Base-by-base conservation (phyloP, 1,284 basidiomycete genomes). In the Heterobasidion irregulare region DNA sequence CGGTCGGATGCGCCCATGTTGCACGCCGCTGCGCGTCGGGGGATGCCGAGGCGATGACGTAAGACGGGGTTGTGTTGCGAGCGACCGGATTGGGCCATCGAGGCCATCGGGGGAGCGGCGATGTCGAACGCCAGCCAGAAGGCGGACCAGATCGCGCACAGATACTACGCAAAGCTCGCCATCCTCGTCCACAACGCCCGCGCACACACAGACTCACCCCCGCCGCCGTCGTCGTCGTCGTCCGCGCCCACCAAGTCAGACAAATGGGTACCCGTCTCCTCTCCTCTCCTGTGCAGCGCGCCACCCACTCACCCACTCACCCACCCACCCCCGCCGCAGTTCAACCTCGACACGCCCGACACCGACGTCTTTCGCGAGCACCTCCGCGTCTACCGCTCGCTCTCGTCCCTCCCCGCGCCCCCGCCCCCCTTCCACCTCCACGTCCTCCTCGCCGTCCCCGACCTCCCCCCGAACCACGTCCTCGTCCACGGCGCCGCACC, bases 181-280 rank as follows among this genome's bases (percentile, higher is more conserved):
- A 80, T 85, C 63, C 78, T 88, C 62, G 75, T 91, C 60, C 76
- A 83, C 66, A 73, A 88, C 68, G 86, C 86, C 15, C 74, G 88
- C 58, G 73, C 26, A 3, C 26, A 26, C 26, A 2, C 26, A 3
- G 26, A n/a, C n/a, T n/a, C n/a, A n/a, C n/a, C n/a, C n/a, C n/a
- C n/a, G n/a, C n/a, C n/a, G n/a, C n/a, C n/a, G n/a, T n/a, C n/a
- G n/a, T n/a, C n/a, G n/a, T n/a, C n/a, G n/a, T n/a, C n/a, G n/a
- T n/a, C n/a, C n/a, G n/a, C n/a, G n/a, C n/a, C 19, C 26, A 4
- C 71, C 44, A 87, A 79, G 72, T 67, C 76, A 36, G 88, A 90
- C 66, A 89, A 87, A 78, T 91, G 88, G 87, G 88, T 89, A 53
- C 58, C 86, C n/a, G n/a, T n/a, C n/a, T n/a, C n/a, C n/a, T n/a